Percentiles rank a stretch among this genome's conserved stretches.
These are phyloP conservation scores for Alloascoidea hylecoeti DNA, from an alignment of 805 yeast genomes.

Conservation along the genomic window DNA sequence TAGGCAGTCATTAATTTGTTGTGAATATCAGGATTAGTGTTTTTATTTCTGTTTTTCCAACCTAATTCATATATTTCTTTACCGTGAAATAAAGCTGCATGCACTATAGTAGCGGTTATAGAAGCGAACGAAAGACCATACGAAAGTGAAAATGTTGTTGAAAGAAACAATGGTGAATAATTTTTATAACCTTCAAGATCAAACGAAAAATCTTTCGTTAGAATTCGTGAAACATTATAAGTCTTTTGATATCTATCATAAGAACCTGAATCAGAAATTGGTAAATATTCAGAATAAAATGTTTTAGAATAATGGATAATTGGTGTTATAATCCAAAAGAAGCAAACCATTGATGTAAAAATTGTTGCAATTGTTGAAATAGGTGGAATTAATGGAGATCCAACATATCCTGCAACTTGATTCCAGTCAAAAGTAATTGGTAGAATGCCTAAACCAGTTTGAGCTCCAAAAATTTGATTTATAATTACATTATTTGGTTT, in stretches of 20 bases:
- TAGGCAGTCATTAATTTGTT: conserved; percentile 41
- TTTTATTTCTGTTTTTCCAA: too few relatives aligned
- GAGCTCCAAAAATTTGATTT: conserved; percentile 52
- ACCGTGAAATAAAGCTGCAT: conserved; percentile 43
- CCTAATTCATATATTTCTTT: too few relatives aligned
- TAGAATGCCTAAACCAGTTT: conserved; percentile 46
- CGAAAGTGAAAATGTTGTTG: not conserved
- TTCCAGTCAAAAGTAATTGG: conserved; percentile 65
- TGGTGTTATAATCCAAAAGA: conserved; percentile 13
- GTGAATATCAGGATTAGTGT: conserved; percentile 40
- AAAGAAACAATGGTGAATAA: not conserved
- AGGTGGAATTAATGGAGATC: conserved; percentile 9
- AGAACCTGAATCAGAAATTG: conserved; percentile 11
- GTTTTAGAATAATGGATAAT: conserved; percentile 13
- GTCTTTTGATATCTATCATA: conserved; percentile 9
- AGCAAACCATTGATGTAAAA: conserved; percentile 18
- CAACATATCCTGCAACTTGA: conserved; percentile 31
- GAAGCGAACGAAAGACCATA: conserved; percentile 2
- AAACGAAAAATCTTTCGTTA: conserved; percentile 8
- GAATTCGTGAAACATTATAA: conserved; percentile 10
- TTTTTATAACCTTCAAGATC: conserved; percentile 7
- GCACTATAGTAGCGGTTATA: conserved; percentile 26
- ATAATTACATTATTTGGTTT: conserved; percentile 39
- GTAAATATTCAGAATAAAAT: conserved; percentile 15
- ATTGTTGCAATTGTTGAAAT: conserved; percentile 7